A percentile compares a stretch with the other conserved stretches of the same genome.
Conservation (phyloP, 2,329 filamentous ascomycete genomes). For the Ophiocordyceps camponoti-leonardi region DNA sequence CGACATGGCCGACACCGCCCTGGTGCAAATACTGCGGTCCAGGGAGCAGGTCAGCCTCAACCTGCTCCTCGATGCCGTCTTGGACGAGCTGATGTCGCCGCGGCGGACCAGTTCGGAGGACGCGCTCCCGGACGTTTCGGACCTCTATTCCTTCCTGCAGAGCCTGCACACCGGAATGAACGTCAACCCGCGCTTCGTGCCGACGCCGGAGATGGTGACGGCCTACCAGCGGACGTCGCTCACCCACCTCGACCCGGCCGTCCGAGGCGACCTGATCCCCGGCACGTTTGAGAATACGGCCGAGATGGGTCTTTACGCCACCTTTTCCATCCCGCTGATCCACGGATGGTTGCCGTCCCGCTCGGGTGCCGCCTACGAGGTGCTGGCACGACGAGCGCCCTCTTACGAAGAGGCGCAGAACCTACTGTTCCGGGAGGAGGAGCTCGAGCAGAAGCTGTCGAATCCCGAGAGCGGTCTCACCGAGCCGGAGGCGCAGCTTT, state of each 20-base stretch:
- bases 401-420: slow-evolving; percentile 90
- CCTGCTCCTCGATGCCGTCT: slow-evolving; percentile 71
- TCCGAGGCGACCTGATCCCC: slow-evolving; percentile 30
- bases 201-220: slow-evolving; percentile 28
- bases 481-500: slow-evolving; percentile 57
- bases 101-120: slow-evolving; percentile 44
- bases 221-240: slow-evolving; percentile 34
- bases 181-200: slow-evolving; percentile 78
- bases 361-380: slow-evolving; percentile 47
- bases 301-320: slow-evolving; percentile 82
- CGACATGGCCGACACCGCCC: slow-evolving; percentile 41
- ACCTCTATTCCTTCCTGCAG: slow-evolving; percentile 75
- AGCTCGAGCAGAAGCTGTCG: slow-evolving; percentile 61
- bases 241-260: slow-evolving; percentile 31
- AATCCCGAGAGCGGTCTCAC: slow-evolving; percentile 32
- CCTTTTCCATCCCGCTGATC: slow-evolving; percentile 74
- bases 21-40: slow-evolving; percentile 60
- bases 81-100: slow-evolving; percentile 81
- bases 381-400: slow-evolving; percentile 56
- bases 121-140: slow-evolving; percentile 67
- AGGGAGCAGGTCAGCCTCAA: slow-evolving; percentile 80
- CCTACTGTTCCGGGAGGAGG: slow-evolving; percentile 74
- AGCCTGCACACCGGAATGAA: slow-evolving; percentile 95
- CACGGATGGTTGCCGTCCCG: slow-evolving; percentile 80
- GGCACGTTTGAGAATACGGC: slow-evolving; percentile 75